Evolutionary conservation across 2,329 filamentous ascomycete species (phyloP).

Genomic region (Rugonectria rugulosa): DNA sequence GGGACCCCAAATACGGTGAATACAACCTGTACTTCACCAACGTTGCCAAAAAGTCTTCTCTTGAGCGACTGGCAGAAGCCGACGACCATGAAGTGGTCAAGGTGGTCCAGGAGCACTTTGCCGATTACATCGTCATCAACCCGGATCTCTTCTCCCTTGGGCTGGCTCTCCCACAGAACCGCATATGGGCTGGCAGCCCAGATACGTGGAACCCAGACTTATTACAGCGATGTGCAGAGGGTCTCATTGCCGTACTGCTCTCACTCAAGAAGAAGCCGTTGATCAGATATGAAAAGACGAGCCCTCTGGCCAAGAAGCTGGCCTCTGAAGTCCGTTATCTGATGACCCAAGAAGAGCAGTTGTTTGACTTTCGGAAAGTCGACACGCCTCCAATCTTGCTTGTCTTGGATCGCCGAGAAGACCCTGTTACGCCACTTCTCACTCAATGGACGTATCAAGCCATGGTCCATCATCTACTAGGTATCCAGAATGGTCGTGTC

Average conservation of each 20-base stretch:
- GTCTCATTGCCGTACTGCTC: constrained; percentile 81
- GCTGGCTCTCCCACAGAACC: constrained; percentile 73
- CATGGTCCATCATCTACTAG: constrained; percentile 98
- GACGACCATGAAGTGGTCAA: constrained; percentile 98
- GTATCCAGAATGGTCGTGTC: constrained; percentile 94
- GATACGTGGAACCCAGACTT: constrained; percentile 93
- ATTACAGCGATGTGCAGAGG: constrained; percentile 86
- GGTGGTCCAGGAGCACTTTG: constrained; percentile 92
- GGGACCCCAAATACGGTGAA: constrained; percentile 96
- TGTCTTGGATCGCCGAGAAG: constrained; percentile 89
- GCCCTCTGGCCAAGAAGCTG: constrained; percentile 87
- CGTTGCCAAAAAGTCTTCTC: constrained; percentile 92
- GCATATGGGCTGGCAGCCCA: constrained; percentile 81
- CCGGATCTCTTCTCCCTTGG: constrained; percentile 89
- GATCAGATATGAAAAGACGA: constrained; percentile 93
- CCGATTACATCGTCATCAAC: constrained; percentile 94
- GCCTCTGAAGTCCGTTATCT: constrained; percentile 91
- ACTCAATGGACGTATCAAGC: constrained; percentile 99
- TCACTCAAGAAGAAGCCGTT: constrained; percentile 96
- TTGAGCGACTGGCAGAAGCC: constrained; percentile 93
- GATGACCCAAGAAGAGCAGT: constrained; percentile 92
- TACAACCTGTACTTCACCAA: constrained; percentile 99
- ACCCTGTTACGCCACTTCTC: constrained; percentile 91
- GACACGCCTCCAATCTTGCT: constrained; percentile 94
- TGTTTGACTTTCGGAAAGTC: constrained; percentile 95